Evolutionary conservation across 495 filamentous ascomycete genomes (phyloP).

Genomic region (Talaromyces ruber): DNA sequence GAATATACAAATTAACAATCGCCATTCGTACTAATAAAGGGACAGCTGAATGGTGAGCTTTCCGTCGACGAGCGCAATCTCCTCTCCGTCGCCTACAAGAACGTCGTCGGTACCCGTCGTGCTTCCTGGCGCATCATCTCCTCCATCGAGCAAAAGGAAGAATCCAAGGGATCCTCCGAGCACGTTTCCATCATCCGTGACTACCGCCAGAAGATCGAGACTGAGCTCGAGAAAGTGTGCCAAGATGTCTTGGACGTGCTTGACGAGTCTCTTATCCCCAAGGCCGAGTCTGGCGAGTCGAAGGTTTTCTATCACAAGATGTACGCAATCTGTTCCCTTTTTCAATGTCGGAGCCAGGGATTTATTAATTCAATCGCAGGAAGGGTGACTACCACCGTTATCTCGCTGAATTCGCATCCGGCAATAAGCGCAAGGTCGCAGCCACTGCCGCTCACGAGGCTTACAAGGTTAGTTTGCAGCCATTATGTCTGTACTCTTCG

Average conservation of each 20-base stretch:
- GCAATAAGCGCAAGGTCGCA: conserved; percentile 97
- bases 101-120: conserved; percentile 96
- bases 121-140: conserved; percentile 99
- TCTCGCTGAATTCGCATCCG: conserved; percentile 96
- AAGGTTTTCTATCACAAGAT: conserved; percentile 99
- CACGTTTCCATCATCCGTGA: conserved; percentile 93
- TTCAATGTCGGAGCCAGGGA: background rate
- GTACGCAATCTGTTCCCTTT: conserved; percentile 40
- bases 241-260: conserved; percentile 96
- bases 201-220: conserved; percentile 98
- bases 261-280: conserved; percentile 91
- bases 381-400: conserved; percentile 99
- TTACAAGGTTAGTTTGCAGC: conserved; percentile 69
- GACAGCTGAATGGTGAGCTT: conserved; percentile 68
- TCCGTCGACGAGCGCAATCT: conserved; percentile 99
- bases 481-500: background rate
- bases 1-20: background rate
- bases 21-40: background rate
- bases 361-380: conserved; percentile 46
- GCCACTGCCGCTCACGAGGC: conserved; percentile 96
- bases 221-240: conserved; percentile 95
- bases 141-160: conserved; percentile 99
- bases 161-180: conserved; percentile 97
- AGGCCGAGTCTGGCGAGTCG: conserved; percentile 96
- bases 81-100: conserved; percentile 98